Conservation (phyloP, 2,329 filamentous ascomycete species). For the Fusarium heterosporum region DNA sequence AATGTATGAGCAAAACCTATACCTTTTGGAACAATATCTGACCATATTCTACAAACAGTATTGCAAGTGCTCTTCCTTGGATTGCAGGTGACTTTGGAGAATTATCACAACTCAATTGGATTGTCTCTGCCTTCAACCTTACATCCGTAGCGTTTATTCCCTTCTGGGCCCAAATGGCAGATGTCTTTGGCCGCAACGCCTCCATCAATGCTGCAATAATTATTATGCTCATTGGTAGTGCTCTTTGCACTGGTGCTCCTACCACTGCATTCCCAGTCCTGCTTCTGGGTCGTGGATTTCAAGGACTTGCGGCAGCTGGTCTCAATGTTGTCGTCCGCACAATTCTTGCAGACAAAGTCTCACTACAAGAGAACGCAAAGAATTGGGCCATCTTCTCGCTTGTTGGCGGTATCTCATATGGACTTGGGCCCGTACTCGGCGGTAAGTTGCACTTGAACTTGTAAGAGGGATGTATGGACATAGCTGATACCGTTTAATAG, state of each 20-base stretch:
- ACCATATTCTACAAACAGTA: conserved; percentile 37
- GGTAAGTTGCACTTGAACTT: conserved; percentile 45
- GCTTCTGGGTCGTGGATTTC: conserved; percentile 71
- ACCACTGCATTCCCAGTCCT: conserved; percentile 67
- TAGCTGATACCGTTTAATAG: conserved; percentile 33
- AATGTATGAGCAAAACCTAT: conserved; percentile 55
- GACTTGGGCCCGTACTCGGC: conserved; percentile 71
- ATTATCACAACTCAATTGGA: conserved; percentile 73
- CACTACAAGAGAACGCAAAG: conserved; percentile 68
- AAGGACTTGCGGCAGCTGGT: conserved; percentile 71
- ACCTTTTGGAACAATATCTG: not conserved
- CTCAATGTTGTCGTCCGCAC: conserved; percentile 70
- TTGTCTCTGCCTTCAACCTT: conserved; percentile 76
- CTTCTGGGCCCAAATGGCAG: conserved; percentile 72
- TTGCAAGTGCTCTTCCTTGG: conserved; percentile 56
- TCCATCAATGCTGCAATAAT: conserved; percentile 68
- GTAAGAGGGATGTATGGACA: not conserved
- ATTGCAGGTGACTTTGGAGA: conserved; percentile 74
- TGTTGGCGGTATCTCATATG: conserved; percentile 69
- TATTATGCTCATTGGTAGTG: conserved; percentile 69
- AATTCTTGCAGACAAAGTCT: conserved; percentile 74
- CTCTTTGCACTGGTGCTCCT: conserved; percentile 69
- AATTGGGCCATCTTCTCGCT: conserved; percentile 73
- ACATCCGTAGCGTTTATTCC: conserved; percentile 76
- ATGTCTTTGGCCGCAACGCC: conserved; percentile 72